Percentiles rank a stretch among this genome's conserved stretches.
Conservation (phyloP, 2,329 filamentous ascomycete genomes). For the Colletotrichum magnum region DNA sequence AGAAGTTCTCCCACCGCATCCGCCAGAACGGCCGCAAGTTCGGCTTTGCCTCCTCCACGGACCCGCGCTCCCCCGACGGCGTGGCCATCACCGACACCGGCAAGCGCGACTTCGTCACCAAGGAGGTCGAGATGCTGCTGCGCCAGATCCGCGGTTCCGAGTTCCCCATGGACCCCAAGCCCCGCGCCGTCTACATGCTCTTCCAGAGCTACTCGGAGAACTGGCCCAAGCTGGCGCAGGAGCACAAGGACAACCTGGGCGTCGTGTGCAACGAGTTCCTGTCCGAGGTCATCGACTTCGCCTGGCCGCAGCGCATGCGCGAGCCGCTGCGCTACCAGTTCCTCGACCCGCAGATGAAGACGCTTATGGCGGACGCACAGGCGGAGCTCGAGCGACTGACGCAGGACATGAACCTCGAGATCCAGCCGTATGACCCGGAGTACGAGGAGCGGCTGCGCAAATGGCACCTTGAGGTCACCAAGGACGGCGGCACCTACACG, state of each 20-base stretch:
- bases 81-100: conserved; percentile 51
- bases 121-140: conserved; percentile 64
- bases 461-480: conserved; percentile 60
- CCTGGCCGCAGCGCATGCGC: conserved; percentile 66
- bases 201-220: conserved; percentile 68
- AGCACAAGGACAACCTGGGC: conserved; percentile 68
- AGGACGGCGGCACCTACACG: conserved; percentile 61
- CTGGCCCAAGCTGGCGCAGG: conserved; percentile 66
- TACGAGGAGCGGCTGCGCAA: conserved; percentile 65
- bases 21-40: conserved; percentile 65
- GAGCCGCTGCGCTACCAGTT: conserved; percentile 65
- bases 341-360: conserved; percentile 63
- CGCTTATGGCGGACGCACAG: conserved; percentile 61
- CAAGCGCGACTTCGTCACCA: conserved; percentile 63
- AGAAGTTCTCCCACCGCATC: conserved; percentile 63
- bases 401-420: conserved; percentile 66
- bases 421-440: conserved; percentile 68
- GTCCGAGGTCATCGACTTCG: conserved; percentile 64
- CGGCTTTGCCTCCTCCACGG: conserved; percentile 53
- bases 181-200: conserved; percentile 66
- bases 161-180: conserved; percentile 67
- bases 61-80: conserved; percentile 40
- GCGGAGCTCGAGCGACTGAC: conserved; percentile 61
- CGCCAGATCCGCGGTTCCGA: conserved; percentile 67
- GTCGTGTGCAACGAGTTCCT: conserved; percentile 70